Evolutionary conservation across 345 rosid genomes (phyloP).

Genomic region (Kernera saxatilis): DNA sequence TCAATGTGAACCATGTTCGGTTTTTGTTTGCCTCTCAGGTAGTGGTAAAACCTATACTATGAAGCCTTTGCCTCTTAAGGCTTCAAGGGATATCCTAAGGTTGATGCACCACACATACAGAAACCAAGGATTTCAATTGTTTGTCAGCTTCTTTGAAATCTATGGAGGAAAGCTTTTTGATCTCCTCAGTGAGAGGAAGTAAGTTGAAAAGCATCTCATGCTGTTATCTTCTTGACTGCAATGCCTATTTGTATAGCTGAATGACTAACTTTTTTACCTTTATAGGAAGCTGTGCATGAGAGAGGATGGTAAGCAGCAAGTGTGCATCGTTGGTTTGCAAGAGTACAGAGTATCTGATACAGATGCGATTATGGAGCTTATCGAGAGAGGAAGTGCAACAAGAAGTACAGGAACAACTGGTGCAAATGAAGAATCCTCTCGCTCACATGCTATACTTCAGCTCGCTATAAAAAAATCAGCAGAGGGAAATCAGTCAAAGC

Average conservation of each 20-base stretch:
- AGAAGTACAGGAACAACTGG: constrained; percentile 98
- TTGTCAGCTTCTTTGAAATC: constrained; percentile 91
- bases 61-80: constrained; percentile 95
- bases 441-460: constrained; percentile 98
- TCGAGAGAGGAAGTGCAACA: constrained; percentile 86
- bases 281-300: constrained; percentile 90
- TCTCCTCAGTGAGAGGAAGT: constrained; percentile 93
- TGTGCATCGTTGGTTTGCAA: constrained; percentile 95
- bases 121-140: constrained; percentile 90
- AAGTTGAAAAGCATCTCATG: constrained; percentile 34
- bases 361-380: constrained; percentile 86
- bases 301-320: constrained; percentile 99
- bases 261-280: not conserved
- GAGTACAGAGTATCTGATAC: constrained; percentile 94
- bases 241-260: not conserved
- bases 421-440: constrained; percentile 98
- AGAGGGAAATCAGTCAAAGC: constrained; percentile 81
- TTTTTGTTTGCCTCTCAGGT: constrained; percentile 43
- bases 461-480: constrained; percentile 83
- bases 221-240: not conserved
- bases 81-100: constrained; percentile 90
- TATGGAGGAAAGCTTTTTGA: constrained; percentile 95
- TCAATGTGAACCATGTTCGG: not conserved
- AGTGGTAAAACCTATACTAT: constrained; percentile 97
- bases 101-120: constrained; percentile 94